Conservation (phyloP, 768 basidiomycete species). For the Hypholoma sublateritium region DNA sequence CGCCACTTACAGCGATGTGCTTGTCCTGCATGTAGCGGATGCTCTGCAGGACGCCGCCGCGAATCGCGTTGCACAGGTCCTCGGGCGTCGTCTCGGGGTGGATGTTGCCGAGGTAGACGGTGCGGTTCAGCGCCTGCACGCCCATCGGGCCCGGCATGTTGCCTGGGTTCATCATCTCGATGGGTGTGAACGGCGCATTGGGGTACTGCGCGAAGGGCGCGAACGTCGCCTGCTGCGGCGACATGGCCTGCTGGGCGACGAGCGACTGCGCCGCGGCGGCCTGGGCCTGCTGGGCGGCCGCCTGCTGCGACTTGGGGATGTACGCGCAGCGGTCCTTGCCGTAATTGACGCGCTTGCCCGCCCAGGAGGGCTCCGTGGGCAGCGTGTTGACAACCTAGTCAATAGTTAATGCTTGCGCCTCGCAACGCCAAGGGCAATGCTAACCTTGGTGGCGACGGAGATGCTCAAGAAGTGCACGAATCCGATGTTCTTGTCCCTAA, state of each 20-base stretch:
- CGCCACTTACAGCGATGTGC: conserved; percentile 81
- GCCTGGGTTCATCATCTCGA: conserved; percentile 38
- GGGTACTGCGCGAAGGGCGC: conserved; percentile 52
- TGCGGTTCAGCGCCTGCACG: conserved; percentile 75
- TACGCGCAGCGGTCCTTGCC: conserved; percentile 99
- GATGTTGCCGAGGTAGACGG: conserved; percentile 94
- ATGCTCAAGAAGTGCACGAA: conserved; percentile 99
- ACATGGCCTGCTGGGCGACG: conserved; percentile 55
- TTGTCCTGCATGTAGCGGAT: conserved; percentile 96
- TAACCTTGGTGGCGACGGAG: conserved; percentile 89
- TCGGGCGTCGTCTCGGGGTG: conserved; percentile 95
- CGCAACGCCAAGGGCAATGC: conserved; percentile 19
- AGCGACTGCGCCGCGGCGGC: conserved; percentile 79
- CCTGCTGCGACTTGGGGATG: conserved; percentile 94
- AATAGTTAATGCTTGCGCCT: conserved; percentile 5
- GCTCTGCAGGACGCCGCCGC: conserved; percentile 96
- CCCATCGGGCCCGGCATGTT: conserved; percentile 30
- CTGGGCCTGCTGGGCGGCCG: conserved; percentile 82
- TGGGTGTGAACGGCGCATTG: conserved; percentile 45
- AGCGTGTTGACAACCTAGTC: conserved; percentile 88
- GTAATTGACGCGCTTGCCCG: conserved; percentile 95
- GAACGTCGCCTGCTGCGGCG: conserved; percentile 34
- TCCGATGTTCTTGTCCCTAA: conserved; percentile 97
- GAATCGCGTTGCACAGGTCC: conserved; percentile 93
- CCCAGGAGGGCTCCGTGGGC: conserved; percentile 90